Evolutionary conservation across 495 filamentous ascomycete genomes (phyloP), one percentile per base, ranked within the genome.

Genomic region (Physcia stellaris): DNA sequence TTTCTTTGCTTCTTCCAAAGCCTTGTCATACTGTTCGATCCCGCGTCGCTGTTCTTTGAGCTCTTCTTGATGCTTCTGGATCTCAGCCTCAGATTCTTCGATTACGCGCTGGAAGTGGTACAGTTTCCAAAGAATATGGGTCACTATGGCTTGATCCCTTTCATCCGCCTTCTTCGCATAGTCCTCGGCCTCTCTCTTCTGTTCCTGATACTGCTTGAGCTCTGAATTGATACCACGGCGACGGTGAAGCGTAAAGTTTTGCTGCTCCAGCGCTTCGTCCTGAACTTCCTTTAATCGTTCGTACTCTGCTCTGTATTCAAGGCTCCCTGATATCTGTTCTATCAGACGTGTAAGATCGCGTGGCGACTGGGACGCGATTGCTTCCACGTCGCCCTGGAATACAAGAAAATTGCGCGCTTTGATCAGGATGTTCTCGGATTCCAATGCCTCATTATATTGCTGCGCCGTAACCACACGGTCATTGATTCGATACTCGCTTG

Each of bases 391-490:
- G 37, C 90, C 90, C 58, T 99, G 90, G 59, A 96, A 96, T 20
- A 99, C 90, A 0, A 99, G 69, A 59, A 96, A 99, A 56, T 96
- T 96, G 41, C 90, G 79, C 24, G 90, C 90, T 56, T 93, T 94
- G 61, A 99, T 94, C 50, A 96, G 61, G 42, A 99, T 99, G 47
- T 94, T 94, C 56, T 99, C 87, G 26, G 75, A 69, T 57, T 96
- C 90, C 32, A 99, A 65, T 3, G 82, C 81, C 37, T 87, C 80
- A 55, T 96, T 96, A 68, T 96, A 99, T 52, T 92, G 78, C 49
- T 80, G 77, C 7, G 87, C 86, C 3, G 78, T 83, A 21, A 96
- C 92, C 30, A 80, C 68, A 24, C 78, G 77, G 47, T 90, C 83
- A 59, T 99, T 94, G 67, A 99, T 94, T 24, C 88, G 77, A 57